Evolutionary conservation across 257 asterid genomes (phyloP), one percentile per base, ranked within the genome.

Genomic region (Fraxinus anomala): DNA sequence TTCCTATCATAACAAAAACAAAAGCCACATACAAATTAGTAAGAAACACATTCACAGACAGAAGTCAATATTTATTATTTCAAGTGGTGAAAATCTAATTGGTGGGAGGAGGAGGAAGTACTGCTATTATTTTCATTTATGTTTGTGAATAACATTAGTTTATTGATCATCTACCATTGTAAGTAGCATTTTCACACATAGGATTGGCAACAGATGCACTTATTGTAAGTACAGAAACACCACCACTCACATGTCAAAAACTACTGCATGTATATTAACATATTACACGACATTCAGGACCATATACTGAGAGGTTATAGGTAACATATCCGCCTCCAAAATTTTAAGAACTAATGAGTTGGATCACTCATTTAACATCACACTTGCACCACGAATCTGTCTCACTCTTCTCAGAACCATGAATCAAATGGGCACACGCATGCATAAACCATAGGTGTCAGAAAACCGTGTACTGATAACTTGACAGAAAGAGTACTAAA

Each of bases 171-270:
- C 66, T n/a, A 56, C 66, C 11, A n/a, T 21, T 56, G 3, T 56
- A n/a, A 56, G 28, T 56, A 56, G 66, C 28, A 56, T n/a, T 21
- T 16, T 56, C 24, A 56, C 28, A 1, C n/a, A 56, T 56, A n/a
- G 66, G 26, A 56, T 56, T 56, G 66, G 66, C 4, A 56, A 56
- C 21, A 39, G 63, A 80, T 74, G 40, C 76, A 68, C 26, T 54
- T 54, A n/a, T 54, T 54, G 28, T 7, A 19, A n/a, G 68, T 61
- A 24, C 1, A 61, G 68, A n/a, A 4, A 8, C 33, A 61, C 33
- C 33, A 4, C 17, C 17, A 21, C 5, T 61, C 31, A 61, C 68
- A 23, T 10, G 33, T 24, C 68, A 24, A 59, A 47, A 59, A 61
- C 68, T 61, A 61, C 33, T 23, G 16, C 1, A 61, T 4, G 10